Percentiles rank a stretch among this genome's conserved stretches.
phyloP scores from a whole-genome alignment of 495 filamentous ascomycete genomes.

The Alectoria sarmentosa region DNA sequence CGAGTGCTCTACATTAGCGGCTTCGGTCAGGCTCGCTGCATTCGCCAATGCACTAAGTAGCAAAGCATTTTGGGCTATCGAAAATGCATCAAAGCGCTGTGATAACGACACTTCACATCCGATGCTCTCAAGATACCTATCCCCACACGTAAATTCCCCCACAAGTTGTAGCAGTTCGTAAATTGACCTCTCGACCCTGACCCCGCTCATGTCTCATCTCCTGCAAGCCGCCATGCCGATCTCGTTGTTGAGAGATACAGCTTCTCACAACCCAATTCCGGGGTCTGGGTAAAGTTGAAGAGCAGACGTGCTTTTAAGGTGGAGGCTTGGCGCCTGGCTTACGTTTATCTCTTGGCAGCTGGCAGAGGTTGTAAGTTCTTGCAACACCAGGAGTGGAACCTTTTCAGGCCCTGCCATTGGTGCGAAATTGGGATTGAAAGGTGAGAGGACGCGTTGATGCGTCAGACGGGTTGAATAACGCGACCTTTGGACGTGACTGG shows the following conservation, averaged over 20 bases:
- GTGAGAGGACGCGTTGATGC: background rate
- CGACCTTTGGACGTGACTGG: constrained; percentile 4
- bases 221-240: constrained; percentile 10
- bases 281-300: background rate
- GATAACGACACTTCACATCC: background rate
- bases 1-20: background rate
- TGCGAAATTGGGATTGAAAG: background rate
- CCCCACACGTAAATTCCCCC: background rate
- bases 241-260: constrained; percentile 11
- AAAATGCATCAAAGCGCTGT: constrained; percentile 14
- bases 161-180: constrained; percentile 3
- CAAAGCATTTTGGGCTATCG: background rate
- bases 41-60: background rate
- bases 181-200: background rate
- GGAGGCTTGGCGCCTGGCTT: constrained; percentile 14
- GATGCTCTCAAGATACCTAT: background rate
- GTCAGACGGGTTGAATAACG: background rate
- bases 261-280: background rate
- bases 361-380: constrained; percentile 10
- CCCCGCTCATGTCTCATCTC: constrained; percentile 1
- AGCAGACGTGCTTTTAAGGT: background rate
- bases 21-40: background rate
- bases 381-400: background rate
- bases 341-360: constrained; percentile 4
- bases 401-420: background rate